phyloP scores from a whole-genome alignment of 306 rosid genomes.

The Parietaria judaica region DNA sequence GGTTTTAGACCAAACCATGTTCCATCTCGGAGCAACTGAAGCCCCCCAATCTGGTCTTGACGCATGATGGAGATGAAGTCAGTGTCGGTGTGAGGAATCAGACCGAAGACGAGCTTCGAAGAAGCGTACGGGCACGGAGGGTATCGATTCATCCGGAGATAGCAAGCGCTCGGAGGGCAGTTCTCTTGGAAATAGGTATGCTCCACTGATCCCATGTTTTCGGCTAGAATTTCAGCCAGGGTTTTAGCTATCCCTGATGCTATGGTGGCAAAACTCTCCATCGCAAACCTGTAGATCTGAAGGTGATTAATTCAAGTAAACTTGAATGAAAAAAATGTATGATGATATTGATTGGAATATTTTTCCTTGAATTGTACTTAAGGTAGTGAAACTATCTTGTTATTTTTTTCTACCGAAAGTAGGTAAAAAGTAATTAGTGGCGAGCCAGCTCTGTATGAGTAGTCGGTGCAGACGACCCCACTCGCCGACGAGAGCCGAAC shows the following conservation, averaged over 20 bases:
- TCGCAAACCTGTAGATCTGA: constrained; percentile 22
- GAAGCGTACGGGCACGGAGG: constrained; percentile 52
- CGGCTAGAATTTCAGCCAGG: constrained; percentile 44
- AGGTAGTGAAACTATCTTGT: too few relatives aligned
- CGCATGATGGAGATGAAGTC: constrained; percentile 26
- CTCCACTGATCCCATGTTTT: constrained; percentile 33
- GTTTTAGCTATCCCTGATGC: constrained; percentile 32
- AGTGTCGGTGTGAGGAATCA: constrained; percentile 56
- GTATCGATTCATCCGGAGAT: constrained; percentile 55
- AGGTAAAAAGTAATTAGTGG: too few relatives aligned
- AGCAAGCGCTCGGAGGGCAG: constrained; percentile 36
- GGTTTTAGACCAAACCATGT: constrained; percentile 24
- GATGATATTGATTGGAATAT: too few relatives aligned
- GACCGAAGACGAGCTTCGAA: constrained; percentile 32
- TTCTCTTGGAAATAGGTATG: constrained; percentile 39
- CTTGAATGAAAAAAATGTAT: too few relatives aligned
- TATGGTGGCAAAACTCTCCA: constrained; percentile 29
- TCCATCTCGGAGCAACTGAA: constrained; percentile 18
- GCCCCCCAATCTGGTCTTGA: constrained; percentile 25
- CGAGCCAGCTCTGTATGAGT: too few relatives aligned
- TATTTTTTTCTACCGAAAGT: too few relatives aligned
- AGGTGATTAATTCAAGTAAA: background rate
- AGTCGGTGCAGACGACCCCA: too few relatives aligned
- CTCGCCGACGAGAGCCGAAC: too few relatives aligned
- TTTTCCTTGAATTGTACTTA: too few relatives aligned